Percentiles rank a stretch among this genome's conserved stretches.
Conservation (phyloP, 208 protist genomes). For the Entamoeba nuttalli region DNA sequence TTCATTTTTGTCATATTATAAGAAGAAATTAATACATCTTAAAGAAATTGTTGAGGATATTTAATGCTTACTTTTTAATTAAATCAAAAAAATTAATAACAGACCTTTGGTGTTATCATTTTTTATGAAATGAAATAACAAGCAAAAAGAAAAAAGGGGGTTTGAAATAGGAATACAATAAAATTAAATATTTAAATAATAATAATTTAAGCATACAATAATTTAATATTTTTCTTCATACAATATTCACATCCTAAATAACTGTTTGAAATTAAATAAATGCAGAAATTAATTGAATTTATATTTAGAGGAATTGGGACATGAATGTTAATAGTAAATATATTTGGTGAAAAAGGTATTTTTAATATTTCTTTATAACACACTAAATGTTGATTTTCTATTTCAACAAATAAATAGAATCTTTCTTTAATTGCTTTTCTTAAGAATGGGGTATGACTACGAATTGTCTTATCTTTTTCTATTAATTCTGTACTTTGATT, state of each 20-base stretch:
- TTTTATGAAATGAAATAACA: no score
- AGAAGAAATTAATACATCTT: no score
- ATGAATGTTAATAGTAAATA: background rate
- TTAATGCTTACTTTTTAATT: no score
- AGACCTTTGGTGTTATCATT: no score
- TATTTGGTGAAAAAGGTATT: background rate
- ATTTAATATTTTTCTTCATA: background rate
- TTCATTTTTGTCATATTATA: no score
- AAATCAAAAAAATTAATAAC: no score
- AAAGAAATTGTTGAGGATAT: no score
- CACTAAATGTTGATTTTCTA: background rate
- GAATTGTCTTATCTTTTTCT: background rate
- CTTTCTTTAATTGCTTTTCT: background rate
- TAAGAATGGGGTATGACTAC: background rate
- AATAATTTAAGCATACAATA: background rate
- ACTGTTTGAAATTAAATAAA: background rate
- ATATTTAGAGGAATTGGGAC: background rate
- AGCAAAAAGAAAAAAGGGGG: no score
- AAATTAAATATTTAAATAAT: no score
- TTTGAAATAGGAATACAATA: no score
- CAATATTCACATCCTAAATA: background rate
- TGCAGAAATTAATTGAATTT: background rate
- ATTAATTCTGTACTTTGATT: background rate
- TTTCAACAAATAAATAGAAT: background rate
- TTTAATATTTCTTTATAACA: background rate